Percentiles rank a stretch among this genome's conserved stretches.
Evolutionary conservation across 768 basidiomycete genomes (phyloP).

Genomic region (Erythrobasidium yunnanense): DNA sequence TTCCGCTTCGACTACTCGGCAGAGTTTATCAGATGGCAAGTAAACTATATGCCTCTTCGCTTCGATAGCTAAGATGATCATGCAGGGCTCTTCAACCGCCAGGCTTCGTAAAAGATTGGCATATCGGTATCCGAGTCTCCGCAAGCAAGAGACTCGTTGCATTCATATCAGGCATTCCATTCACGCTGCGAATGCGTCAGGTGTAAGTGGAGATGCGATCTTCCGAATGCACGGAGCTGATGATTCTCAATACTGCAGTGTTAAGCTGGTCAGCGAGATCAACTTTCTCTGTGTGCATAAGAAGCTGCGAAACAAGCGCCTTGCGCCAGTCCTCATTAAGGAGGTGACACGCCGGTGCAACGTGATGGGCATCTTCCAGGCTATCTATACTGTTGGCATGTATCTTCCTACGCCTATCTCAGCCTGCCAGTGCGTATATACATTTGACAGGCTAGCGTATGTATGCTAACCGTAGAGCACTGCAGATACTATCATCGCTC

Average conservation of each 20-base stretch:
- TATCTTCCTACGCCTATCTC: slow-evolving; percentile 87
- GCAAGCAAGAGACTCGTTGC: slow-evolving; percentile 81
- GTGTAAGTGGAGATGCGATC: slow-evolving; percentile 51
- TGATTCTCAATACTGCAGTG: no score
- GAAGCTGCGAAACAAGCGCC: slow-evolving; percentile 84
- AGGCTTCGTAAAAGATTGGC: slow-evolving; percentile 88
- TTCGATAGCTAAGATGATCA: no score
- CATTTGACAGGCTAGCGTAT: background rate
- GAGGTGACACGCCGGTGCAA: slow-evolving; percentile 90
- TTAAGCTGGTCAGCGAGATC: slow-evolving; percentile 70
- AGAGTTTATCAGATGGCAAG: slow-evolving; percentile 81
- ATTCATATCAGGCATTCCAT: slow-evolving; percentile 87
- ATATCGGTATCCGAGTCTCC: slow-evolving; percentile 78
- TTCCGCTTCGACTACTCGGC: slow-evolving; percentile 94
- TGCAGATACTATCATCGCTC: slow-evolving; percentile 80
- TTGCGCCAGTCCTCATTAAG: slow-evolving; percentile 92
- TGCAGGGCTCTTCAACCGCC: slow-evolving; percentile 89
- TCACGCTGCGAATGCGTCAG: slow-evolving; percentile 69
- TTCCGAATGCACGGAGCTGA: background rate
- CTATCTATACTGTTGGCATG: slow-evolving; percentile 89
- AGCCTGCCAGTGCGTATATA: slow-evolving; percentile 55
- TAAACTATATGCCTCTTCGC: background rate
- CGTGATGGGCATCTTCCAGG: slow-evolving; percentile 83
- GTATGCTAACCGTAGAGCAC: background rate
- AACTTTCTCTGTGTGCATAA: slow-evolving; percentile 98